Percentiles rank a stretch among this genome's conserved stretches.
Evolutionary conservation across 2,329 filamentous ascomycete species (phyloP).

Genomic region (Acrodontium crateriforme): DNA sequence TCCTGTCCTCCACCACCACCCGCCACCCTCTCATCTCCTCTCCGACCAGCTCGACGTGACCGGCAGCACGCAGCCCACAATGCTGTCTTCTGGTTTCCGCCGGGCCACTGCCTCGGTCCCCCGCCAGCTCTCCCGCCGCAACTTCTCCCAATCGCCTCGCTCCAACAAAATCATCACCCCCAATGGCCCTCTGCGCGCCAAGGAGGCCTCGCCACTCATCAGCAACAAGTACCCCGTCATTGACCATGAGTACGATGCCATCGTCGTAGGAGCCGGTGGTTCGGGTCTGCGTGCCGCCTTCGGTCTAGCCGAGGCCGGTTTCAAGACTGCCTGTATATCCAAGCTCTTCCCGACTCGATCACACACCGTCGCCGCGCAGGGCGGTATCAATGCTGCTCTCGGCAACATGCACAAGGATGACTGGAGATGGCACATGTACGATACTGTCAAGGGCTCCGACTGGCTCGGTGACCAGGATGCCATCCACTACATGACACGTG

Average conservation of each 20-base stretch:
- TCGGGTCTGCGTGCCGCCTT: slow-evolving; percentile 54
- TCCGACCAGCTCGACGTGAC: background rate
- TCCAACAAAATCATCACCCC: slow-evolving; percentile 68
- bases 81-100: slow-evolving; percentile 24
- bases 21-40: slow-evolving; percentile 1
- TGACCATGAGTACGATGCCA: slow-evolving; percentile 97
- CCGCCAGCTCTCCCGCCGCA: slow-evolving; percentile 30
- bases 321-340: slow-evolving; percentile 76
- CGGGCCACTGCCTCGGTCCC: slow-evolving; percentile 17
- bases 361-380: slow-evolving; percentile 64
- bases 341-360: slow-evolving; percentile 78
- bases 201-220: slow-evolving; percentile 79
- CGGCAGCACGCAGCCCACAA: slow-evolving; percentile 10
- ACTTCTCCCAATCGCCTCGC: slow-evolving; percentile 20
- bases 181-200: slow-evolving; percentile 74
- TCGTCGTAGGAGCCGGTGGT: slow-evolving; percentile 55
- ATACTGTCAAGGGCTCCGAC: slow-evolving; percentile 94
- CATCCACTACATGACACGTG: slow-evolving; percentile 96
- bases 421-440: slow-evolving; percentile 99
- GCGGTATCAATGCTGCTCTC: slow-evolving; percentile 76
- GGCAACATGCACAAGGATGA: slow-evolving; percentile 97
- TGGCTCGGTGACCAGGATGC: slow-evolving; percentile 96
- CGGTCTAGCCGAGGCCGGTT: slow-evolving; percentile 74
- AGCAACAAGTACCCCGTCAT: slow-evolving; percentile 90
- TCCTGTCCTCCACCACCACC: slow-evolving; percentile 2